phyloP scores from a whole-genome alignment of 2,329 filamentous ascomycete genomes.

The Trichoderma koningiopsis region DNA sequence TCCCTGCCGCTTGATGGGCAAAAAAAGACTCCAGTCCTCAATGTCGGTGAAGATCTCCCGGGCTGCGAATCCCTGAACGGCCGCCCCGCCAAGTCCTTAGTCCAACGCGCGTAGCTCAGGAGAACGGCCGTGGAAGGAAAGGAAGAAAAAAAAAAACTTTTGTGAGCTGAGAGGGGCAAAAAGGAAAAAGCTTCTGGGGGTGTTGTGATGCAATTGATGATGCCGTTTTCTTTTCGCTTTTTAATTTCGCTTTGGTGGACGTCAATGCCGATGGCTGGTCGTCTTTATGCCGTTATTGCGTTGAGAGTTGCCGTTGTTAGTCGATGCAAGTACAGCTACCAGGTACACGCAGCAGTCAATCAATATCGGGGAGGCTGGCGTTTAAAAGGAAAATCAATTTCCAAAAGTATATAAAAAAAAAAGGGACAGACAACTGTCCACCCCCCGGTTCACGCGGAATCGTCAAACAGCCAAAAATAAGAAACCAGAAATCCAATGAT shows the following conservation, averaged over 20 bases:
- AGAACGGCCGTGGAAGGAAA: slow-evolving; percentile 3
- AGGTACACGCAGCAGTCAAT: not conserved
- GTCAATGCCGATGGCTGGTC: not conserved
- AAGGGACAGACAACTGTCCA: not conserved
- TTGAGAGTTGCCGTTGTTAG: not conserved
- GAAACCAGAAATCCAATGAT: not conserved
- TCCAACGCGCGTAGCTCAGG: slow-evolving; percentile 22
- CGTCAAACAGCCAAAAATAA: not conserved
- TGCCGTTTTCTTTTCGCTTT: not conserved
- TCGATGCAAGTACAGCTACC: not conserved
- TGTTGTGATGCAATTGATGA: not conserved
- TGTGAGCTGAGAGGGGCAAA: not conserved
- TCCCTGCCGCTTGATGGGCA: not conserved
- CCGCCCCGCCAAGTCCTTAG: slow-evolving; percentile 24
- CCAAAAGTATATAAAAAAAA: not conserved
- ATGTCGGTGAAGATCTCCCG: slow-evolving; percentile 30
- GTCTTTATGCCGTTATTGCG: not conserved
- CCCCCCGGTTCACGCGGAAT: not conserved
- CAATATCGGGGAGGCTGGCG: not conserved
- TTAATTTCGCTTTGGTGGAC: not conserved
- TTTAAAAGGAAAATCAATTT: not conserved
- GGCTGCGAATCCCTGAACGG: slow-evolving; percentile 24
- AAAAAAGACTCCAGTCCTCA: not conserved
- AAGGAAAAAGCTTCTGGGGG: not conserved
- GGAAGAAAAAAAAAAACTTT: not conserved